Conservation (phyloP, 1,284 basidiomycete genomes). For the Cutaneotrichosporon cavernicola region DNA sequence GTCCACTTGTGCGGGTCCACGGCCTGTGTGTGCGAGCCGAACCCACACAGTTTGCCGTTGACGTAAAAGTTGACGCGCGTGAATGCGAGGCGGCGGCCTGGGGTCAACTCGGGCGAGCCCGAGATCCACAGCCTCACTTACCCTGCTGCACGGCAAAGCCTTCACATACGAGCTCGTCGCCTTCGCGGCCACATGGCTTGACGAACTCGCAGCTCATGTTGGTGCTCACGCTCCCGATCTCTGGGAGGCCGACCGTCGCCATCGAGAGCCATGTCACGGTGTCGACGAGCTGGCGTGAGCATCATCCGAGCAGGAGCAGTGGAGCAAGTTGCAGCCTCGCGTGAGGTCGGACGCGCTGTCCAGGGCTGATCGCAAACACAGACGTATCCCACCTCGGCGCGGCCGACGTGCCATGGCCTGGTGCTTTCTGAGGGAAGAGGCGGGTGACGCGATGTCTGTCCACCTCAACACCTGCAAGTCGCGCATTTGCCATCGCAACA, state of each 20-base stretch:
- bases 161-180: slow-evolving; percentile 17
- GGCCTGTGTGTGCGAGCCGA: slow-evolving; percentile 22
- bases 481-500: too few species aligned
- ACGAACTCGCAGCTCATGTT: slow-evolving; percentile 25
- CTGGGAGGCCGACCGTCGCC: slow-evolving; percentile 17
- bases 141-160: slow-evolving; percentile 16
- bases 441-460: too few species aligned
- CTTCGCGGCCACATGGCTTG: slow-evolving; percentile 14
- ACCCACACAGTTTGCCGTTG: slow-evolving; percentile 15
- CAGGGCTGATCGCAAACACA: too few species aligned
- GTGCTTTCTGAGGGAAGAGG: too few species aligned
- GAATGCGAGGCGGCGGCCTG: slow-evolving; percentile 20
- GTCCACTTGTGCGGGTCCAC: slow-evolving; percentile 1
- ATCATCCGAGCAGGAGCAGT: too few species aligned
- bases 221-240: slow-evolving; percentile 12
- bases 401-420: too few species aligned
- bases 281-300: slow-evolving; percentile 24
- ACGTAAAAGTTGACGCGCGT: slow-evolving; percentile 20
- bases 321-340: too few species aligned
- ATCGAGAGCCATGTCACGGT: slow-evolving; percentile 20
- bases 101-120: background rate
- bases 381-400: too few species aligned
- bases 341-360: too few species aligned
- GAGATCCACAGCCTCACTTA: slow-evolving; percentile 11
- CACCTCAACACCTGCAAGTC: too few species aligned